A percentile compares a stretch with the other conserved stretches of the same genome.
These are phyloP conservation scores for Dipodascopsis uninucleata DNA, from an alignment of 805 yeast genomes.

Conservation along the genomic window DNA sequence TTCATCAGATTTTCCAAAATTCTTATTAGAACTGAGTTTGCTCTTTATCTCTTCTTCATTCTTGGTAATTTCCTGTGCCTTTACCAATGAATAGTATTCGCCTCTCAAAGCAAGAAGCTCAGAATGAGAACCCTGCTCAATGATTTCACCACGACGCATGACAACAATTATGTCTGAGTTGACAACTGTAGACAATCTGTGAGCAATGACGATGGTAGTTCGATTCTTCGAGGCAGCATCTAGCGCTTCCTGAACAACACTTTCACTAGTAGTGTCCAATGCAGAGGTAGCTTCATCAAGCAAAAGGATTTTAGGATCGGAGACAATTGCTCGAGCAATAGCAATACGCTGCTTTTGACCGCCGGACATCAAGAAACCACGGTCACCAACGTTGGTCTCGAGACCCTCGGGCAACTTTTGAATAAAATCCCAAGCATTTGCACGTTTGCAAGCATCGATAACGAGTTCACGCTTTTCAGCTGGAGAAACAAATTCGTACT, in stretches of 20 bases:
- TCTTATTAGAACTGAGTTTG: too few relatives aligned
- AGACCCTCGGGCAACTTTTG: conserved; percentile 50
- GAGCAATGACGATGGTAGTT: conserved; percentile 82
- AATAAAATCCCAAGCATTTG: conserved; percentile 53
- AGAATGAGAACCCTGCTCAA: conserved; percentile 45
- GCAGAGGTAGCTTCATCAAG: conserved; percentile 72
- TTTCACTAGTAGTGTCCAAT: conserved; percentile 58
- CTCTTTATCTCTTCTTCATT: too few relatives aligned
- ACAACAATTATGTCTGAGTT: conserved; percentile 57
- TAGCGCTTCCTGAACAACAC: conserved; percentile 54
- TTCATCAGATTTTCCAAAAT: too few relatives aligned
- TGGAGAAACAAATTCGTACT: conserved; percentile 36
- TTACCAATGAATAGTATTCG: conserved; percentile 36
- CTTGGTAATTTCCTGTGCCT: conserved; percentile 48
- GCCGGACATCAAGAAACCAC: conserved; percentile 59
- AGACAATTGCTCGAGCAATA: conserved; percentile 56
- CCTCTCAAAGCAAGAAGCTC: conserved; percentile 37
- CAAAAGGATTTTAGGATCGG: conserved; percentile 52
- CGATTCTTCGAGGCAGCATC: conserved; percentile 32
- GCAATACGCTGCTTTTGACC: conserved; percentile 66
- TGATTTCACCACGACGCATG: conserved; percentile 48
- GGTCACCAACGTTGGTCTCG: conserved; percentile 52
- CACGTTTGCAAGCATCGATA: conserved; percentile 46
- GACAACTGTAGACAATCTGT: conserved; percentile 79
- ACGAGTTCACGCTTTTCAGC: conserved; percentile 40